Evolutionary conservation across 345 rosid genomes (phyloP).

Genomic region (Populus simonii): DNA sequence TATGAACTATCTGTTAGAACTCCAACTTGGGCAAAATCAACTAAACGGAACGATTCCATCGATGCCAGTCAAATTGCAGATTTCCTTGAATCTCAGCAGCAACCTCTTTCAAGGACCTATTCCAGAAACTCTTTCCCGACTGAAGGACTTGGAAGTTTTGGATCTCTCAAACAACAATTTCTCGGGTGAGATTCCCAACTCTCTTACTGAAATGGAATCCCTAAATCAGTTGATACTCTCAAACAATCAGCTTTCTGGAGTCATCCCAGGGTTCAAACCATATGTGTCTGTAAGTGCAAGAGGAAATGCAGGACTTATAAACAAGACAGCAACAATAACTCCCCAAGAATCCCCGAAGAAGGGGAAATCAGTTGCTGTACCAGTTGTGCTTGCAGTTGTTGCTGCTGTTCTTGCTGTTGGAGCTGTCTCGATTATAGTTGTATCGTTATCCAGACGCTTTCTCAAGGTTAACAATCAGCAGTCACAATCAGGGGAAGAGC

Average conservation of each 20-base stretch:
- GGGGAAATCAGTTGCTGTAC: slow-evolving; percentile 30
- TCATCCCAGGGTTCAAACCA: slow-evolving; percentile 23
- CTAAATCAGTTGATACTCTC: slow-evolving; percentile 53
- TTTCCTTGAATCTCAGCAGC: slow-evolving; percentile 68
- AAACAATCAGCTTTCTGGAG: slow-evolving; percentile 59
- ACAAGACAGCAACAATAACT: background rate
- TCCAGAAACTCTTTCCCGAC: slow-evolving; percentile 33
- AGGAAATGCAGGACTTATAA: slow-evolving; percentile 42
- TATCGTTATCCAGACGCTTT: slow-evolving; percentile 41
- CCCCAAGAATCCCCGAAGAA: slow-evolving; percentile 1
- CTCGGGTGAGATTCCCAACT: slow-evolving; percentile 47
- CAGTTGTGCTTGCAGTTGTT: slow-evolving; percentile 36
- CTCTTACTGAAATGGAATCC: slow-evolving; percentile 21
- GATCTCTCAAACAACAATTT: slow-evolving; percentile 68
- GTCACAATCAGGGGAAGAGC: slow-evolving; percentile 30
- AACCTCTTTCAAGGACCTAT: slow-evolving; percentile 56
- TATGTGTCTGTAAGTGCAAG: slow-evolving; percentile 24
- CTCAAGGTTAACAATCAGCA: slow-evolving; percentile 43
- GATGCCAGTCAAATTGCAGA: slow-evolving; percentile 61
- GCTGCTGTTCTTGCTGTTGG: slow-evolving; percentile 33
- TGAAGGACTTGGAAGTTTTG: slow-evolving; percentile 55
- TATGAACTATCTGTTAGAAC: slow-evolving; percentile 49
- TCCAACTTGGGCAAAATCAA: slow-evolving; percentile 66
- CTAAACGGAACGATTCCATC: slow-evolving; percentile 50
- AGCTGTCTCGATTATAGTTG: slow-evolving; percentile 22